Conservation (phyloP, 2,329 filamentous ascomycete genomes). For the Colletotrichum falcatum region DNA sequence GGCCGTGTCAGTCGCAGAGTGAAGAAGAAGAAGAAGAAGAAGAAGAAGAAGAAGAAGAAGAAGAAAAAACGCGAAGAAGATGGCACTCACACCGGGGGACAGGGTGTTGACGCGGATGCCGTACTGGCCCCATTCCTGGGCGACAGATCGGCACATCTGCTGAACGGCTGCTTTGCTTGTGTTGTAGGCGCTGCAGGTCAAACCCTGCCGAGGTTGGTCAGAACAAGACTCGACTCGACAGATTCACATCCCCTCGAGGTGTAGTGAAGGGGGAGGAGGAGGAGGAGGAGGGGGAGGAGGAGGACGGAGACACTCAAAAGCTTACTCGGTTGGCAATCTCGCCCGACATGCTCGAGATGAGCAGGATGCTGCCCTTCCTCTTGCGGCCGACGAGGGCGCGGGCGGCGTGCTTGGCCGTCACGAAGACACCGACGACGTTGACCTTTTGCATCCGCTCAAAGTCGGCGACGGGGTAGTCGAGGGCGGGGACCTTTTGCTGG, state of each 20-base stretch:
- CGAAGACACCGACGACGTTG: constrained; percentile 77
- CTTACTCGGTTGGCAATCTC: constrained; percentile 63
- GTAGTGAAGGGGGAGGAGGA: not conserved
- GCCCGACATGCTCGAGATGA: constrained; percentile 63
- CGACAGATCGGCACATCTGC: constrained; percentile 69
- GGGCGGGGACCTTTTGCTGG: constrained; percentile 58
- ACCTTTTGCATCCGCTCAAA: constrained; percentile 78
- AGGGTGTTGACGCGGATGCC: constrained; percentile 75
- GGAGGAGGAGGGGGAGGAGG: not conserved
- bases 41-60: too few relatives aligned
- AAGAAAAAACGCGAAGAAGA: not conserved
- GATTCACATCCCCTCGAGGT: not conserved
- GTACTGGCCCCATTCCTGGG: constrained; percentile 71
- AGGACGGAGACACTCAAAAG: constrained; percentile 6
- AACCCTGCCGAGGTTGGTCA: constrained; percentile 56
- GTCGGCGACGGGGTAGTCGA: constrained; percentile 64
- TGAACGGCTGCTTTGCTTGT: constrained; percentile 71
- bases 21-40: not conserved
- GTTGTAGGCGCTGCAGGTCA: constrained; percentile 74
- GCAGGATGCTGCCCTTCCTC: constrained; percentile 60
- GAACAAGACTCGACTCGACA: not conserved
- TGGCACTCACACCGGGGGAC: constrained; percentile 64
- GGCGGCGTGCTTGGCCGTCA: constrained; percentile 77
- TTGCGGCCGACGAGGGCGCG: constrained; percentile 62
- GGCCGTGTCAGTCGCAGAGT: not conserved